Evolutionary conservation across 1,139 yeast genomes (phyloP).

Genomic region (Zygosaccharomyces pseudobailii): DNA sequence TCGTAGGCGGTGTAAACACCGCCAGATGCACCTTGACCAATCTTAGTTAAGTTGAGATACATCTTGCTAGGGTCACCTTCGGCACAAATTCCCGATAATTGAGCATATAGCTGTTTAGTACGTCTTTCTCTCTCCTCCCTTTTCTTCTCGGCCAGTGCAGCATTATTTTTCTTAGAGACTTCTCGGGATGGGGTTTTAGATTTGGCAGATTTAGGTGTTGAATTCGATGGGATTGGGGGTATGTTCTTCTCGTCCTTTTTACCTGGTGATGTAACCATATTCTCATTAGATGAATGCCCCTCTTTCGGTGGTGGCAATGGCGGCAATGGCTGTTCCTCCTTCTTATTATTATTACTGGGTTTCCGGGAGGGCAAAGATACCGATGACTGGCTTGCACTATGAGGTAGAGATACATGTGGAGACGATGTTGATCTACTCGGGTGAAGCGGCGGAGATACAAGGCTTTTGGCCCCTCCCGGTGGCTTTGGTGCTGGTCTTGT

Average conservation of each 20-base stretch:
- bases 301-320: conserved; percentile 13
- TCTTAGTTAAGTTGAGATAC: conserved; percentile 67
- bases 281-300: not conserved
- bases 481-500: conserved; percentile 66
- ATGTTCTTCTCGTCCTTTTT: conserved; percentile 3
- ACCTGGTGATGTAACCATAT: not conserved
- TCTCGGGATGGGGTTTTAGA: conserved; percentile 12
- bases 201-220: conserved; percentile 9
- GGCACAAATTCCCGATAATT: conserved; percentile 71
- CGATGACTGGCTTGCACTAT: conserved; percentile 6
- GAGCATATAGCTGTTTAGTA: conserved; percentile 65
- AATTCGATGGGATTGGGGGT: conserved; percentile 9
- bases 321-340: conserved; percentile 23
- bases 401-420: conserved; percentile 3
- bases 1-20: conserved; percentile 93
- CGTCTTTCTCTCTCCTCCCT: conserved; percentile 68
- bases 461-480: conserved; percentile 28
- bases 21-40: conserved; percentile 98
- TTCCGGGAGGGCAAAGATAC: conserved; percentile 13
- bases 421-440: conserved; percentile 5
- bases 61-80: conserved; percentile 79
- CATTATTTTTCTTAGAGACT: conserved; percentile 18
- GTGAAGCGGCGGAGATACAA: conserved; percentile 2
- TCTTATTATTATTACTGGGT: conserved; percentile 16
- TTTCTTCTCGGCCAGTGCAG: conserved; percentile 37